Evolutionary conservation across 1,139 yeast genomes (phyloP).

Genomic region (Suhomyces bokatorum): DNA sequence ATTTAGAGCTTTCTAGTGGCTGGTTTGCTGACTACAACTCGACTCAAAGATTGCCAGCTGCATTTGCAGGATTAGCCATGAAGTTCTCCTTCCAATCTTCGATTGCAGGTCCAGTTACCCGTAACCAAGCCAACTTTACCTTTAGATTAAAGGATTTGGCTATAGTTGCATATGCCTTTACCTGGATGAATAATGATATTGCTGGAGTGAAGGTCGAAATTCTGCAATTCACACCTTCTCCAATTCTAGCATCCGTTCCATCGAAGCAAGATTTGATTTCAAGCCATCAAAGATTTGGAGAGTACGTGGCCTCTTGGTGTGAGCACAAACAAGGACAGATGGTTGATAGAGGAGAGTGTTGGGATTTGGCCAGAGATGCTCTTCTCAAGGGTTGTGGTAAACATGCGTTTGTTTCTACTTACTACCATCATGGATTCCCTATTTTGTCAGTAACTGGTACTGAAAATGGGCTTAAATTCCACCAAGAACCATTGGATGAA

Average conservation of each 20-base stretch:
- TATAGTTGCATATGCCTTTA: constrained; percentile 44
- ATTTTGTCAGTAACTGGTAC: constrained; percentile 40
- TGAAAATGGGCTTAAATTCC: constrained; percentile 21
- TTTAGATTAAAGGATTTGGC: constrained; percentile 55
- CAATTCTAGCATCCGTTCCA: constrained; percentile 38
- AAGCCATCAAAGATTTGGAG: constrained; percentile 48
- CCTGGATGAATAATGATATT: constrained; percentile 42
- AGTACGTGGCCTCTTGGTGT: constrained; percentile 63
- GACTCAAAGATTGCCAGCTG: constrained; percentile 32
- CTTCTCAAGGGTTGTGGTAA: constrained; percentile 60
- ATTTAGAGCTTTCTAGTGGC: constrained; percentile 43
- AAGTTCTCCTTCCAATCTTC: constrained; percentile 26
- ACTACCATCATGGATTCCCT: constrained; percentile 59
- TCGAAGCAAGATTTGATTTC: constrained; percentile 38
- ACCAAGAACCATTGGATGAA: constrained; percentile 32
- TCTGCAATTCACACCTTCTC: constrained; percentile 50
- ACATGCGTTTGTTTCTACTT: constrained; percentile 59
- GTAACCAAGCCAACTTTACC: constrained; percentile 25
- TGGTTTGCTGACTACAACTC: constrained; percentile 43
- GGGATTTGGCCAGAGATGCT: constrained; percentile 74
- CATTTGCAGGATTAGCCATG: constrained; percentile 38
- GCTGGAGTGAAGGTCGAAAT: constrained; percentile 27
- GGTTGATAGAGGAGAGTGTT: constrained; percentile 76
- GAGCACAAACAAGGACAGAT: constrained; percentile 53
- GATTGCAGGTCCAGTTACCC: constrained; percentile 13